These are phyloP conservation scores for Kuraishia molischiana DNA, from an alignment of 805 yeast genomes.

Conservation along the genomic window DNA sequence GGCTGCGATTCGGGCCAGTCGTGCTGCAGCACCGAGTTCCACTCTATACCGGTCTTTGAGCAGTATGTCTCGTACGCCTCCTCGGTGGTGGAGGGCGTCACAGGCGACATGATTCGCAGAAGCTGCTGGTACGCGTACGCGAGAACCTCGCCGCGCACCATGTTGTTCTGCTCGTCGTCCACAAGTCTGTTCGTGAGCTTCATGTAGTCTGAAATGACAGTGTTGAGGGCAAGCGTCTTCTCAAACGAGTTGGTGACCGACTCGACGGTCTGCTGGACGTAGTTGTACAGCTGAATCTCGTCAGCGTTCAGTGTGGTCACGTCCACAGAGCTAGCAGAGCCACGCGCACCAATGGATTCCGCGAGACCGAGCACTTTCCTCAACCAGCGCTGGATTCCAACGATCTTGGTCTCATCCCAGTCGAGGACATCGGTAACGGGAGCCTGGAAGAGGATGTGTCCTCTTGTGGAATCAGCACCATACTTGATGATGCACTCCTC, in stretches of 20 bases:
- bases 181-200: conserved; percentile 53
- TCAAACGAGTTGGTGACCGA: conserved; percentile 53
- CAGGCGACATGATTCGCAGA: conserved; percentile 62
- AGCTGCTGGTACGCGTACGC: conserved; percentile 42
- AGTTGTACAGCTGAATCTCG: conserved; percentile 53
- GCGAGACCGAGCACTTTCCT: conserved; percentile 36
- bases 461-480: conserved; percentile 93
- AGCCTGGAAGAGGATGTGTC: conserved; percentile 87
- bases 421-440: conserved; percentile 73
- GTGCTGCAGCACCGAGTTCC: conserved; percentile 43
- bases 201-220: conserved; percentile 85
- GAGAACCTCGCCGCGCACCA: conserved; percentile 29
- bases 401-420: conserved; percentile 87
- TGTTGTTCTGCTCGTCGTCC: conserved; percentile 24
- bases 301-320: conserved; percentile 15
- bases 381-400: conserved; percentile 86
- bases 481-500: conserved; percentile 57
- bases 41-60: conserved; percentile 14
- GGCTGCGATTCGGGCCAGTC: conserved; percentile 55
- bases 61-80: conserved; percentile 62
- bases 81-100: conserved; percentile 73
- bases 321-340: background rate
- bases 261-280: conserved; percentile 33
- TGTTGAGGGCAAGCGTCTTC: conserved; percentile 57
- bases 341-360: conserved; percentile 9